Percentiles rank a stretch among this genome's conserved stretches.
Conservation (phyloP, 2,329 filamentous ascomycete species). For the Claviceps humidiphila region DNA sequence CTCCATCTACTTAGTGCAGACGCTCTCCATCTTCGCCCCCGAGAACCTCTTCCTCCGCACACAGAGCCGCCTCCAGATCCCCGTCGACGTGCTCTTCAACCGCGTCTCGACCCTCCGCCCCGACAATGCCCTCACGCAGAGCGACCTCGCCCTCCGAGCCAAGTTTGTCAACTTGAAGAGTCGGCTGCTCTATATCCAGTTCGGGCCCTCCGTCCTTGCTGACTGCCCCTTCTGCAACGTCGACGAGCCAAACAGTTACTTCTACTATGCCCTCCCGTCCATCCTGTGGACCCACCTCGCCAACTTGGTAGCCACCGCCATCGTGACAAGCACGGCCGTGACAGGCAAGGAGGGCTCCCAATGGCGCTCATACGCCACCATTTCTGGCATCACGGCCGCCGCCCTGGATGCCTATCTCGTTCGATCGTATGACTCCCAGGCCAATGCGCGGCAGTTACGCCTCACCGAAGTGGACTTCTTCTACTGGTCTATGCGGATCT, state of each 20-base stretch:
- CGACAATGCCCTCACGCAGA: constrained; percentile 30
- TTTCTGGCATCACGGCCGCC: constrained; percentile 45
- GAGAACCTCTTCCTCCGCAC: constrained; percentile 74
- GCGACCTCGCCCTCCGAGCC: constrained; percentile 51
- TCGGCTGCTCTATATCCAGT: constrained; percentile 70
- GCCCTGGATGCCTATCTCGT: constrained; percentile 54
- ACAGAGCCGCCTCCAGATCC: constrained; percentile 68
- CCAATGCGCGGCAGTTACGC: constrained; percentile 49
- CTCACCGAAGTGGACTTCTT: constrained; percentile 54
- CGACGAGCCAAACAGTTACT: constrained; percentile 57
- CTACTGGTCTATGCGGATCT: constrained; percentile 54
- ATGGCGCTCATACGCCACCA: constrained; percentile 60
- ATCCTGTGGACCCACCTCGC: constrained; percentile 65
- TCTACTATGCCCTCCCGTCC: constrained; percentile 67
- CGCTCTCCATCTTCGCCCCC: constrained; percentile 54
- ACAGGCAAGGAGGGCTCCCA: constrained; percentile 47
- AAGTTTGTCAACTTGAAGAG: constrained; percentile 60
- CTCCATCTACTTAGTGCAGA: constrained; percentile 37
- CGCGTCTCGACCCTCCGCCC: constrained; percentile 51
- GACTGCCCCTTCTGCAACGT: constrained; percentile 71
- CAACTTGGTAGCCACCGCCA: constrained; percentile 59
- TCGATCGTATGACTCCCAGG: constrained; percentile 49
- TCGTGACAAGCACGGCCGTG: constrained; percentile 57
- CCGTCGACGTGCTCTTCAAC: constrained; percentile 72
- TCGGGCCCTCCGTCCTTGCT: constrained; percentile 60